Conservation (phyloP, 768 basidiomycete species). For the Trametes meyenii region DNA sequence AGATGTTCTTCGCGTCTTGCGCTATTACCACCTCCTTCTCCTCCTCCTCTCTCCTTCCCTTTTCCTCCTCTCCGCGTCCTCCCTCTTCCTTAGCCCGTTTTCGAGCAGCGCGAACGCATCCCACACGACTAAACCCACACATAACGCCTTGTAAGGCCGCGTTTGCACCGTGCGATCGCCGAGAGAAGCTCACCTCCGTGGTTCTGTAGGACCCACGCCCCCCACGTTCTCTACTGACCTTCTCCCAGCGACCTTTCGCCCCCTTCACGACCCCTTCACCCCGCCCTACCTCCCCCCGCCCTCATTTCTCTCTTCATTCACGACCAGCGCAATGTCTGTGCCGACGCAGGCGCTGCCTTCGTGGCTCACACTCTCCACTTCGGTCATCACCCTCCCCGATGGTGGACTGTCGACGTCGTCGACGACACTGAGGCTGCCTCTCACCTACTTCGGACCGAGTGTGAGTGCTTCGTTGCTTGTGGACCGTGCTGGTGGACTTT, state of each 20-base stretch:
- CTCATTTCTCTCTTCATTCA: constrained; percentile 4
- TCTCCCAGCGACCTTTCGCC: constrained; percentile 20
- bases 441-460: constrained; percentile 83
- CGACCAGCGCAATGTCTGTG: constrained; percentile 46
- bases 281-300: neutral
- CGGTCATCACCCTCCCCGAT: constrained; percentile 53
- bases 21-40: constrained; percentile 4
- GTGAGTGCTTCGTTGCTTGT: constrained; percentile 48
- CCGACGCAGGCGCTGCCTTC: constrained; percentile 71
- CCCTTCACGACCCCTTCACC: constrained; percentile 11
- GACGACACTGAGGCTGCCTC: constrained; percentile 60
- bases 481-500: neutral
- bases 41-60: constrained; percentile 4
- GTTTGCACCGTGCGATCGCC: constrained; percentile 6
- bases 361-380: constrained; percentile 67
- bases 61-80: neutral
- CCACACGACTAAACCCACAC: neutral
- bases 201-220: constrained; percentile 16
- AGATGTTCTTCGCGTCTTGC: constrained; percentile 4
- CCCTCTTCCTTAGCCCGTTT: constrained; percentile 5
- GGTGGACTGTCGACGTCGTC: constrained; percentile 61
- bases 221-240: constrained; percentile 27
- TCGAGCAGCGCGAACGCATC: constrained; percentile 2
- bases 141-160: constrained; percentile 2
- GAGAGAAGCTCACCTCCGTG: constrained; percentile 12